Conservation (phyloP, 2,329 filamentous ascomycete genomes). For the Cercospora nicotianae region DNA sequence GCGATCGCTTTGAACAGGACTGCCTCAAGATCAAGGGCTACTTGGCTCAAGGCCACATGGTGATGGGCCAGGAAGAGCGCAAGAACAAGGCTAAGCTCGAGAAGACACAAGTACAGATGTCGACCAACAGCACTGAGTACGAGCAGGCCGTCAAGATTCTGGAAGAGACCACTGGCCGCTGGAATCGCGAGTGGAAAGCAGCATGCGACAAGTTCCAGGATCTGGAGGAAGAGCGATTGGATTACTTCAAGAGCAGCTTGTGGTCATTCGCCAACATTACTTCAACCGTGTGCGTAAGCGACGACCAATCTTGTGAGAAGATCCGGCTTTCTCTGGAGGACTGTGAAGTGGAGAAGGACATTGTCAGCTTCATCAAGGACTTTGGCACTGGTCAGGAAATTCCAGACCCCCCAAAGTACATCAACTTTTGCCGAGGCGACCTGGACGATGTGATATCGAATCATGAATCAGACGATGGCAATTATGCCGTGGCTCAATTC, state of each 20-base stretch:
- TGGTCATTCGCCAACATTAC: constrained; percentile 98
- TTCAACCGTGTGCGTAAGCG: constrained; percentile 95
- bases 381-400: constrained; percentile 94
- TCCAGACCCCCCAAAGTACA: constrained; percentile 93
- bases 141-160: constrained; percentile 88
- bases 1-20: constrained; percentile 95
- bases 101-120: constrained; percentile 95
- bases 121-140: constrained; percentile 88
- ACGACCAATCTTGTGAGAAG: constrained; percentile 93
- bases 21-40: constrained; percentile 98
- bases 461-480: constrained; percentile 73
- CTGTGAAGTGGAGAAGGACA: constrained; percentile 96
- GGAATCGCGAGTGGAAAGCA: constrained; percentile 98
- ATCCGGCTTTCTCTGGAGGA: constrained; percentile 88
- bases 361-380: constrained; percentile 82
- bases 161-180: constrained; percentile 90
- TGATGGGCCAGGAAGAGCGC: constrained; percentile 98
- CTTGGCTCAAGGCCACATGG: constrained; percentile 97
- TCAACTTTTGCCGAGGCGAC: constrained; percentile 96
- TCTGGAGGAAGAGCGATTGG: constrained; percentile 91
- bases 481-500: constrained; percentile 94
- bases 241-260: constrained; percentile 95
- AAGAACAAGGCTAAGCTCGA: constrained; percentile 99
- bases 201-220: constrained; percentile 99
- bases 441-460: constrained; percentile 77